phyloP scores from a whole-genome alignment of 2,329 filamentous ascomycete species.

The Epichloe bromicola region DNA sequence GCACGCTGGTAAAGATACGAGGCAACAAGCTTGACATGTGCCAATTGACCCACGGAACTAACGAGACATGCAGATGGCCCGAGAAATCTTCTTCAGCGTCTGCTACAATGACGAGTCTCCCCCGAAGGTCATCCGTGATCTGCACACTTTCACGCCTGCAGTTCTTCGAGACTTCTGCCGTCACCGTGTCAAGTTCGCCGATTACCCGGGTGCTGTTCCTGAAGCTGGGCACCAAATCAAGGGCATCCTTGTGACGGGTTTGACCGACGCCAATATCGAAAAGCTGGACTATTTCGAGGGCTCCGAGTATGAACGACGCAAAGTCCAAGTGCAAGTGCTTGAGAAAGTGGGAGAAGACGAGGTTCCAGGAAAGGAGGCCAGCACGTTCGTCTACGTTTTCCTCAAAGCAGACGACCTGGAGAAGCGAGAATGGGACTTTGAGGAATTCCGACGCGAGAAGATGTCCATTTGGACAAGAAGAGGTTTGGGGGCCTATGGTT shows the following conservation, averaged over 20 bases:
- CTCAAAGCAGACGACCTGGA: constrained; percentile 42
- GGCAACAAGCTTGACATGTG: not conserved
- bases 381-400: constrained; percentile 55
- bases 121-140: constrained; percentile 34
- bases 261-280: constrained; percentile 63
- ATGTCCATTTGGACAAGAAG: constrained; percentile 40
- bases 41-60: constrained; percentile 10
- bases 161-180: constrained; percentile 63
- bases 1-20: constrained; percentile 21
- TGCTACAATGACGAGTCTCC: constrained; percentile 49
- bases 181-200: constrained; percentile 50
- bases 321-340: constrained; percentile 40
- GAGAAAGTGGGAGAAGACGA: constrained; percentile 25
- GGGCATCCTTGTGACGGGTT: constrained; percentile 63
- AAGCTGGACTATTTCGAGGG: constrained; percentile 79
- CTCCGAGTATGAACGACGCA: constrained; percentile 49
- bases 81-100: constrained; percentile 73
- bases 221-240: constrained; percentile 46
- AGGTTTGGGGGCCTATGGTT: constrained; percentile 29
- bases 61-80: constrained; percentile 50
- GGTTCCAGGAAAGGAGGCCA: constrained; percentile 31
- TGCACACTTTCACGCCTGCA: constrained; percentile 58
- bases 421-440: constrained; percentile 74
- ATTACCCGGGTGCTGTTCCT: constrained; percentile 70
- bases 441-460: constrained; percentile 68